Evolutionary conservation across 257 asterid species (phyloP), one percentile per base, ranked within the genome.

Genomic region (Mitragyna speciosa): DNA sequence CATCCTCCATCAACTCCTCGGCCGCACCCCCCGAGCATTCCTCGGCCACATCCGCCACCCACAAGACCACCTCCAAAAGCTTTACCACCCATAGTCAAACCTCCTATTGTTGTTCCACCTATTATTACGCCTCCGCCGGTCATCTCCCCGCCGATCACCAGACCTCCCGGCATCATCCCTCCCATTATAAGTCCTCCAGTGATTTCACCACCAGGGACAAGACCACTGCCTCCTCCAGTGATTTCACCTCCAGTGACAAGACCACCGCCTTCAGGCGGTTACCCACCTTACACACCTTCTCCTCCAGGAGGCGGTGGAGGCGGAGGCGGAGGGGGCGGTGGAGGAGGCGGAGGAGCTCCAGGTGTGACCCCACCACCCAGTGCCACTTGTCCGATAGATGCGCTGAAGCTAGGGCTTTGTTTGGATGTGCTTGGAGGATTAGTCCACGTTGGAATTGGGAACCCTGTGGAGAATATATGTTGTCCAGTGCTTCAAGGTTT

Each of bases 401-500:
- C 98, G 33, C 84, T 95, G 73, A 95, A 95, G 79, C 82, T 95
- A 19, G 98, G 99, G 86, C 92, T 93, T 5, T 95, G 99, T 73
- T 72, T 95, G 79, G 99, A 93, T 73, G 97, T 95, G 5, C 90
- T 95, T 0, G 98, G 98, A 68, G 99, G 99, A 20, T 73, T 95
- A 45, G 86, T 95, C 52, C 98, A 95, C 73, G 84, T 95, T 19
- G 95, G 93, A 6, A 87, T 95, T 2, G 99, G 98, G 58, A 83
- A 95, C 71, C 98, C 98, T 9, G 79, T 87, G 5, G 98, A 91
- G 68, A 91, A 92, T 79, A 30, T 89, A 17, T 95, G 98, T 78
- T 95, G 99, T 76, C 98, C 98, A 3, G 97, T 95, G 80, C 72
- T 95, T 19, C 94, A 90, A 85, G 98, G 98, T n/a, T 85, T 95